Percentiles rank a stretch among this genome's conserved stretches.
Evolutionary conservation across 208 protist species (phyloP).

Genomic region (Trypanosoma cruzi): DNA sequence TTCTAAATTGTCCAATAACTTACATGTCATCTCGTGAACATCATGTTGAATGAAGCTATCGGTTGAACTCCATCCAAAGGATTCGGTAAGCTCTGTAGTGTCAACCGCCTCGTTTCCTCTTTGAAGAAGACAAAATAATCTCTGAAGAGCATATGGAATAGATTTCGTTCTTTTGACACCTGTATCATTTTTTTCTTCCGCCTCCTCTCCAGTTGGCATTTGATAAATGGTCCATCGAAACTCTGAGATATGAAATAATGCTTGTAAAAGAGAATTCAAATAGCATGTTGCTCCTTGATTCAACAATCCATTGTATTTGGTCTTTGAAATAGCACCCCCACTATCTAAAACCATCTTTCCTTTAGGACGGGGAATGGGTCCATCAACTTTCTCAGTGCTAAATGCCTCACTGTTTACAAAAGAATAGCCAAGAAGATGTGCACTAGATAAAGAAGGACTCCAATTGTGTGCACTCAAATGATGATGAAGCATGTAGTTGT

Average conservation of each 20-base stretch:
- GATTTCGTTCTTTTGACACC: slow-evolving; percentile 48
- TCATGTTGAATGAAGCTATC: slow-evolving; percentile 95
- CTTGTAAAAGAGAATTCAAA: slow-evolving; percentile 91
- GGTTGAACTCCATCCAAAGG: slow-evolving; percentile 90
- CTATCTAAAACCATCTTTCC: slow-evolving; percentile 17
- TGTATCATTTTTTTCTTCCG: slow-evolving; percentile 39
- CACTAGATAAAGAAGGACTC: slow-evolving; percentile 42
- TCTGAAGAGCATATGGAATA: slow-evolving; percentile 90
- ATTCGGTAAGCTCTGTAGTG: slow-evolving; percentile 91
- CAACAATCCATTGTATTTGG: slow-evolving; percentile 67
- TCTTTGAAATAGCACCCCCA: slow-evolving; percentile 16
- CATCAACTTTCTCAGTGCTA: slow-evolving; percentile 11
- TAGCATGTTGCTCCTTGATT: slow-evolving; percentile 95
- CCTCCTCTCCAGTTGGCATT: slow-evolving; percentile 90
- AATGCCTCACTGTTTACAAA: slow-evolving; percentile 62
- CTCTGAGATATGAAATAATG: slow-evolving; percentile 87
- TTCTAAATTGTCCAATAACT: slow-evolving; percentile 88
- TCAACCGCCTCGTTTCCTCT: slow-evolving; percentile 54
- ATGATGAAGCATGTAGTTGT: slow-evolving; percentile 73
- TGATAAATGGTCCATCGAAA: slow-evolving; percentile 89
- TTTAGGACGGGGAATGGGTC: neutral
- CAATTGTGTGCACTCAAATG: slow-evolving; percentile 70
- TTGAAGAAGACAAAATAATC: slow-evolving; percentile 90
- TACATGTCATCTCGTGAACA: slow-evolving; percentile 88
- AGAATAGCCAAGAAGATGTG: slow-evolving; percentile 65